Conservation (phyloP, 306 rosid genomes). For the Cucurbita ficifolia region DNA sequence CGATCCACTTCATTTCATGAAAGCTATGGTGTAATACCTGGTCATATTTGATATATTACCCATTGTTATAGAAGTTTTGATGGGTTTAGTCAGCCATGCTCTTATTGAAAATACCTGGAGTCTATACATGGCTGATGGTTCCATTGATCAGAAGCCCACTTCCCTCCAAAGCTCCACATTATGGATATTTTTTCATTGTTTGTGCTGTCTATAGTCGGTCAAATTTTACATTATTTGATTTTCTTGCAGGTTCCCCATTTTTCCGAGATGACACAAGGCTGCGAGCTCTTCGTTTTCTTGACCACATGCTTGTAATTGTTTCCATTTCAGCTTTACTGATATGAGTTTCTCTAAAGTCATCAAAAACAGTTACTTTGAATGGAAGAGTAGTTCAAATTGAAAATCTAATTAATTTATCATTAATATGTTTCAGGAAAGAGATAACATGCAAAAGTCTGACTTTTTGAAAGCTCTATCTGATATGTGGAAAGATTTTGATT, state of each 20-base stretch:
- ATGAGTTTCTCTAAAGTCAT: slow-evolving; percentile 5
- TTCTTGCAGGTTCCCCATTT: slow-evolving; percentile 73
- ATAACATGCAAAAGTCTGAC: slow-evolving; percentile 97
- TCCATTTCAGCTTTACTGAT: slow-evolving; percentile 18
- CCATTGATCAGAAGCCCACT: neutral
- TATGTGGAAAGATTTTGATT: slow-evolving; percentile 99
- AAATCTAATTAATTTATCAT: slow-evolving; percentile 4
- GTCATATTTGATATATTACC: neutral
- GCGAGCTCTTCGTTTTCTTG: slow-evolving; percentile 98
- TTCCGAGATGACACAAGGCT: slow-evolving; percentile 85
- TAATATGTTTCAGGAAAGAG: slow-evolving; percentile 68
- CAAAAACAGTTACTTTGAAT: slow-evolving; percentile 1
- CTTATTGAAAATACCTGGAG: no score
- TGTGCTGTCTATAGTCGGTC: neutral
- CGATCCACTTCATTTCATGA: neutral
- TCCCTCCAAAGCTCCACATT: neutral
- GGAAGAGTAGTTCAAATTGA: neutral
- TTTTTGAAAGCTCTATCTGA: slow-evolving; percentile 87
- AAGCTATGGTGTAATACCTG: neutral
- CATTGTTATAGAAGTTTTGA: no score
- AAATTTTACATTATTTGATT: slow-evolving; percentile 2
- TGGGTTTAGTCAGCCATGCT: no score
- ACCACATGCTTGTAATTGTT: slow-evolving; percentile 91
- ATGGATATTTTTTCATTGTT: neutral
- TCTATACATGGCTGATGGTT: neutral